Base-by-base conservation (phyloP, 495 filamentous ascomycete species). In the Gamarada debralockiae region DNA sequence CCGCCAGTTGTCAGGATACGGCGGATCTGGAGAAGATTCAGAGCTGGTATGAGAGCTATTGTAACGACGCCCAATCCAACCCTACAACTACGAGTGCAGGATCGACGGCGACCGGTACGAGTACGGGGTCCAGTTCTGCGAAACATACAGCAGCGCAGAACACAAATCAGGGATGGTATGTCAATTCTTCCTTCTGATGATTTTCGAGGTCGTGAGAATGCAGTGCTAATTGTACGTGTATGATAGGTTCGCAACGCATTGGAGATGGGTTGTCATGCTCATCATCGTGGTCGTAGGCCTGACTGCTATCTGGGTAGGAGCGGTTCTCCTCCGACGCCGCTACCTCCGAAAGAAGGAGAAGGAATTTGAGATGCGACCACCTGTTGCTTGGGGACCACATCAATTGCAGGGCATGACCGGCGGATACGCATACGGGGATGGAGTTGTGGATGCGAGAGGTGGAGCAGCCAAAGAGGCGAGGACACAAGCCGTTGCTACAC, bases 201-300 rank as follows among this genome's bases (percentile, higher is more conserved):
- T 44, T 10, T 22, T 21, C 14, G 4, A 18, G 14, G 4, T 6
- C 3, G 3, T 14, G 15, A 27, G 44, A 45, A 24, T 15, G 6
- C 33, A 17, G 3, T 13, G 37, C 40, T 8, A 39, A 48, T n/a
- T 27, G 2, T n/a, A 15, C 36, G 41, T 18, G 1, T 34, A 18
- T 29, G 7, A 2, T 56, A 81, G 77, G 78, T 51, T 79, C 25
- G 66, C 66, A 2, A 67, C 50, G 2, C 78, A 81, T 60, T 76
- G 69, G 59, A 68, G 74, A 66, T 81, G 75, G 75, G 73, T 81
- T n/a, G 70, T 80, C 47, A 76, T 80, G 64, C 66, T 79, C 25
- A 70, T 80, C 44, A 63, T 80, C 48, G 64, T 81, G 39, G 66
- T 78, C 13, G 68, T 81, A 23, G 74, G 65, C 43, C 73, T 81